A percentile compares a stretch with the other conserved stretches of the same genome.
Evolutionary conservation across 768 basidiomycete genomes (phyloP).

Genomic region (Lentinula lateritia): DNA sequence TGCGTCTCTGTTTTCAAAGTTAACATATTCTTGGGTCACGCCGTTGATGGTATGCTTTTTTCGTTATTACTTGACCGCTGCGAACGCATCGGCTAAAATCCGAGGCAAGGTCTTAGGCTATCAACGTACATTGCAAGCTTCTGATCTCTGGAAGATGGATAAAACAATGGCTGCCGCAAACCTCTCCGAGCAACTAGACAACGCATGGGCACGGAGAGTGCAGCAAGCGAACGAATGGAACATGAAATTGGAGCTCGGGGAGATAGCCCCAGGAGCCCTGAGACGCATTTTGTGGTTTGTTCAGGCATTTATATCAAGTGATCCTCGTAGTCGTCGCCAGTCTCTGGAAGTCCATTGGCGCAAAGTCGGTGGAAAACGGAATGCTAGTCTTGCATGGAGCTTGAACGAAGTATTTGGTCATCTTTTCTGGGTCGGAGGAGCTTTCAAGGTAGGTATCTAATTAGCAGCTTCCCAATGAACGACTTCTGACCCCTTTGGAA

Average conservation of each 20-base stretch:
- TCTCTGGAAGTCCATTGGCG: slow-evolving; percentile 39
- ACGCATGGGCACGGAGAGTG: slow-evolving; percentile 47
- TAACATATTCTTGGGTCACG: slow-evolving; percentile 65
- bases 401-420: slow-evolving; percentile 55
- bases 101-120: slow-evolving; percentile 48
- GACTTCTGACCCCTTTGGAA: background rate
- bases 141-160: slow-evolving; percentile 70
- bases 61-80: background rate
- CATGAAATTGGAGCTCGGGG: slow-evolving; percentile 35
- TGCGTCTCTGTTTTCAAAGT: slow-evolving; percentile 53
- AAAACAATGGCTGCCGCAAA: slow-evolving; percentile 38
- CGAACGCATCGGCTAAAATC: background rate
- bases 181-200: slow-evolving; percentile 51
- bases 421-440: slow-evolving; percentile 60
- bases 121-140: slow-evolving; percentile 66
- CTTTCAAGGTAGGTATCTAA: slow-evolving; percentile 39
- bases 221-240: slow-evolving; percentile 53
- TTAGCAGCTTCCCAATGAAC: background rate
- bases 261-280: slow-evolving; percentile 35
- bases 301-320: slow-evolving; percentile 11
- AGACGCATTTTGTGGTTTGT: slow-evolving; percentile 35
- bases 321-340: slow-evolving; percentile 19
- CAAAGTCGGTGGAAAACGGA: slow-evolving; percentile 34
- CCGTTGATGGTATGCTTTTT: slow-evolving; percentile 40
- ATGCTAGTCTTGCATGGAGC: slow-evolving; percentile 53